Percentiles rank a stretch among this genome's conserved stretches.
phyloP scores from a whole-genome alignment of 2,329 filamentous ascomycete species.

The Penicillium sp. region DNA sequence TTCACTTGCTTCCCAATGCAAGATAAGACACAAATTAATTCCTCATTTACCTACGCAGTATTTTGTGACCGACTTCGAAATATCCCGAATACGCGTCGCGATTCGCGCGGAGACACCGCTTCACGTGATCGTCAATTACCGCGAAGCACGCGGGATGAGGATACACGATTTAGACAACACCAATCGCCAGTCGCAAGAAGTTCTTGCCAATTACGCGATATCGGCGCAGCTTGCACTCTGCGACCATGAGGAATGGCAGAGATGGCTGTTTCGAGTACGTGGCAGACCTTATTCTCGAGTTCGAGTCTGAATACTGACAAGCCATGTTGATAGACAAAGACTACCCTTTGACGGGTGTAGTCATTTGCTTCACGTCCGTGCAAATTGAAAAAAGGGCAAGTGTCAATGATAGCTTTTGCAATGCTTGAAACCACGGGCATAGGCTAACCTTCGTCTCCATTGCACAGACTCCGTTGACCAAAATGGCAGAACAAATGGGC shows the following conservation, averaged over 20 bases:
- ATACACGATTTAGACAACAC: not conserved
- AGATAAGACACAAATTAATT: too few species aligned
- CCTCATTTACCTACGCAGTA: too few species aligned
- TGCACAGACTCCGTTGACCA: slow-evolving; percentile 40
- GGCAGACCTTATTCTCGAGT: not conserved
- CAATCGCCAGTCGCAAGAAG: not conserved
- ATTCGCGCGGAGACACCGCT: not conserved
- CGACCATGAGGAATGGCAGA: slow-evolving; percentile 43
- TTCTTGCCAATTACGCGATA: not conserved
- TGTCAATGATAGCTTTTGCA: slow-evolving; percentile 14
- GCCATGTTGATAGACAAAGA: slow-evolving; percentile 48
- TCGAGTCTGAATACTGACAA: slow-evolving; percentile 18
- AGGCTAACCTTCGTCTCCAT: slow-evolving; percentile 9
- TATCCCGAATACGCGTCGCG: not conserved
- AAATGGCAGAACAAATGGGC: slow-evolving; percentile 70
- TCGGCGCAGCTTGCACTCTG: not conserved
- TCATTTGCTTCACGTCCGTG: slow-evolving; percentile 86
- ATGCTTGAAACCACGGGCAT: not conserved
- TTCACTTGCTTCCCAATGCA: too few species aligned
- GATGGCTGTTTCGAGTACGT: slow-evolving; percentile 36
- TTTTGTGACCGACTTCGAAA: not conserved
- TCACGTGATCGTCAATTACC: slow-evolving; percentile 19
- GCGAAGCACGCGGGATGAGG: slow-evolving; percentile 17
- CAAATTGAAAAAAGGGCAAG: slow-evolving; percentile 71
- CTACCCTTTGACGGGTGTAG: slow-evolving; percentile 64